Evolutionary conservation across 1,284 basidiomycete species (phyloP).

Genomic region (Rhodotorula sp.): DNA sequence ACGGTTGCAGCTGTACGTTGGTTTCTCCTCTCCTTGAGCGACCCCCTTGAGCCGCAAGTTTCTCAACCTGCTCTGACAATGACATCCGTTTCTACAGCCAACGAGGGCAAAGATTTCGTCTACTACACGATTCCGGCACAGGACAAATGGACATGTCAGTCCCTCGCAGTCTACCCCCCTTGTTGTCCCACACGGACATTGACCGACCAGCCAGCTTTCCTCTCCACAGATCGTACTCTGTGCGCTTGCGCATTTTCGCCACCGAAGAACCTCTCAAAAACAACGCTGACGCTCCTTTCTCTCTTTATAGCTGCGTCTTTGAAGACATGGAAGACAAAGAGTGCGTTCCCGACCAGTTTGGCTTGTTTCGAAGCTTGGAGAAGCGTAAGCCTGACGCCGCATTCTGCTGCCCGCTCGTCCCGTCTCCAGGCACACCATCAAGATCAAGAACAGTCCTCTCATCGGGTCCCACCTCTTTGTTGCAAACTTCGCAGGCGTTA

Average conservation of each 20-base stretch:
- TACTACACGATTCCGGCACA: background rate
- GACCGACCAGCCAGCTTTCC: background rate
- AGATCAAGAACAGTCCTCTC: background rate
- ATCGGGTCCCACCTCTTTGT: background rate
- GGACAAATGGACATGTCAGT: background rate
- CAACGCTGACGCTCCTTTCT: background rate
- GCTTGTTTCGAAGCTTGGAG: too few species aligned
- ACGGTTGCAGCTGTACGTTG: background rate
- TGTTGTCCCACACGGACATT: background rate
- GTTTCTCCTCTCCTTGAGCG: too few species aligned
- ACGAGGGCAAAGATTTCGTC: background rate
- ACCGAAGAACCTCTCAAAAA: background rate
- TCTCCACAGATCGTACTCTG: too few species aligned
- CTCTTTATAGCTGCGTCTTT: background rate
- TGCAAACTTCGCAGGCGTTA: background rate
- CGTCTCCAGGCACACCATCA: background rate
- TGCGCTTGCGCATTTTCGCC: background rate
- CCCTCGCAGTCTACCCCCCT: background rate
- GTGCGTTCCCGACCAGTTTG: background rate
- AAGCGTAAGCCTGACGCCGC: too few species aligned
- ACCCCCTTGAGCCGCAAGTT: too few species aligned
- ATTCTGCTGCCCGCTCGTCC: too few species aligned
- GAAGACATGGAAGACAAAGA: background rate
- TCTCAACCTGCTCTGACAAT: background rate
- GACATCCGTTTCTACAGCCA: background rate